Base-by-base conservation (phyloP, 495 filamentous ascomycete genomes). In the Cercophora scortea region DNA sequence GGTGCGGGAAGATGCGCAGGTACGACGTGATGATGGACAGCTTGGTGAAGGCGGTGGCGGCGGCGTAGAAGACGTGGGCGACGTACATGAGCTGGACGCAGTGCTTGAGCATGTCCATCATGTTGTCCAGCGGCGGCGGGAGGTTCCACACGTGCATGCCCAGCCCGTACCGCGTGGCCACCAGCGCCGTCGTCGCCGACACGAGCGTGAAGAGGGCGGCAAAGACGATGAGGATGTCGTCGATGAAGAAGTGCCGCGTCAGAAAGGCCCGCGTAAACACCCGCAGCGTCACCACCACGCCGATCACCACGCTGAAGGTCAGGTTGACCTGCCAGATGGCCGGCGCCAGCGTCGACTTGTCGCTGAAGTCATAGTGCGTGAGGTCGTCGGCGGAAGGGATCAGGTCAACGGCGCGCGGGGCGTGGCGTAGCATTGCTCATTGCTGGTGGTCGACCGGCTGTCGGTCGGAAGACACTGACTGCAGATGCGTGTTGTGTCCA, bases 141-240 rank as follows among this genome's bases (percentile, higher is more conserved):
- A 67, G 51, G 45, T 67, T 67, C 64, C 61, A 64, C 7, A 64
- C 51, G 34, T 67, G 64, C 42, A 58, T 42, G 1, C 64, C 64
- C 19, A 67, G 59, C 4, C 64, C 64, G 16, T 51, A 61, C 3
- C 44, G 6, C 1, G 60, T 59, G 2, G 60, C 64, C 9, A 47
- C 48, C 0, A 67, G 44, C 1, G 53, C 40, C 6, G 53, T 54
- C n/a, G 51, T 42, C 9, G 61, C 53, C 6, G 63, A 55, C 0
- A 62, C 47, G 8, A 64, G 13, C 18, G 55, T 58, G 16, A 54
- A 67, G 33, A 64, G 4, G 9, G 56, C 47, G 9, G 64, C 64
- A 8, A 65, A 42, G 45, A 63, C 54, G 54, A 59, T 56, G n/a
- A 67, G 51, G 2, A 59, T 51, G 35, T 61, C 58, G 15, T 61